A percentile compares a stretch with the other conserved stretches of the same genome.
phyloP scores from a whole-genome alignment of 345 rosid species.

The Triadica sebifera region DNA sequence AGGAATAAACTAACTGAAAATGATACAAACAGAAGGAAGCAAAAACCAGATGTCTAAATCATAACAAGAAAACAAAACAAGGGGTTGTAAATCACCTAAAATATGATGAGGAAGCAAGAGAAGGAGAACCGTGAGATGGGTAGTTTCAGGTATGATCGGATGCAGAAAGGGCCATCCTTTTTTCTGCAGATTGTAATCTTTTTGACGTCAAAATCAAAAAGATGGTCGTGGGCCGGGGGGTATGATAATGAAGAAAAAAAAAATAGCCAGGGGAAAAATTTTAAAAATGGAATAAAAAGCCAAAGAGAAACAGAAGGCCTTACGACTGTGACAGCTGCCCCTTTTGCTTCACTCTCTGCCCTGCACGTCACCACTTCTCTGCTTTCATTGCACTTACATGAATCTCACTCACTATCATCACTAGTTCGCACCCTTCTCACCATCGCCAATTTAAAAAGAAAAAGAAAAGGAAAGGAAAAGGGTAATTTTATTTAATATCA shows the following conservation, averaged over 20 bases:
- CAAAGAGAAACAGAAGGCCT: constrained; percentile 19
- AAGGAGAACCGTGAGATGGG: constrained; percentile 22
- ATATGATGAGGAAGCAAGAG: constrained; percentile 26
- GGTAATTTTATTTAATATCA: neutral
- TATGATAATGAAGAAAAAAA: neutral
- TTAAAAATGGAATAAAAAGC: constrained; percentile 3
- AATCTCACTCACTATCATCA: constrained; percentile 7
- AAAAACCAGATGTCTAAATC: constrained; percentile 38
- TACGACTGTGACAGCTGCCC: constrained; percentile 46
- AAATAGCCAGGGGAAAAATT: constrained; percentile 18
- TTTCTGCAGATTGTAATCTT: constrained; percentile 45
- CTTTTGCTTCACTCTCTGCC: constrained; percentile 29
- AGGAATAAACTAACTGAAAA: constrained; percentile 16
- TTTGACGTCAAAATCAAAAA: constrained; percentile 23
- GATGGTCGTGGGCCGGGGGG: constrained; percentile 5
- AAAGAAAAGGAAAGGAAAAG: neutral
- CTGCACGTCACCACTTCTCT: constrained; percentile 36
- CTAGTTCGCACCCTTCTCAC: constrained; percentile 16
- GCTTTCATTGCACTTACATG: neutral
- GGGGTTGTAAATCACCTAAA: constrained; percentile 13
- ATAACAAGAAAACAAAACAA: constrained; percentile 25
- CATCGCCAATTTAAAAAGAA: neutral
- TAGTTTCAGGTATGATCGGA: constrained; percentile 40
- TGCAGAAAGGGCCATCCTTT: constrained; percentile 36
- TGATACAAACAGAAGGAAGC: constrained; percentile 10